phyloP scores from a whole-genome alignment of 2,329 filamentous ascomycete species.

The Clonostachys chloroleuca region DNA sequence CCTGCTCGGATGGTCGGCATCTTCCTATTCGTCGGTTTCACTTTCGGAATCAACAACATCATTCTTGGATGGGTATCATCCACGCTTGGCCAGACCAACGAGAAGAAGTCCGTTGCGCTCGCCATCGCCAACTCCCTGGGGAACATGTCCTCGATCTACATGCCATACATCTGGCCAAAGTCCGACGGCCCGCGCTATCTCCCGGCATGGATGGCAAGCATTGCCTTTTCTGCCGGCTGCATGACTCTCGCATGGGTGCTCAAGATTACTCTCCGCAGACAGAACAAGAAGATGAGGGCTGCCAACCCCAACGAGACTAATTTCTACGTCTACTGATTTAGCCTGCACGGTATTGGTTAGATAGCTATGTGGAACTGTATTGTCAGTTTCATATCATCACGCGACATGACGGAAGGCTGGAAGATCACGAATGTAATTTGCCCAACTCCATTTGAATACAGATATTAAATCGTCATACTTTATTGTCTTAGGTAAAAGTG shows the following conservation, averaged over 20 bases:
- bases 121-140: constrained; percentile 9
- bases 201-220: constrained; percentile 18
- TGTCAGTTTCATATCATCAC: too few relatives aligned
- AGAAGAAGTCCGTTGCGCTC: constrained; percentile 8
- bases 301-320: constrained; percentile 13
- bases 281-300: constrained; percentile 23
- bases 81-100: constrained; percentile 4
- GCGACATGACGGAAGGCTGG: too few relatives aligned
- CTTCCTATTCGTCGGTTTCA: not conserved
- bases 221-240: constrained; percentile 27
- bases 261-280: constrained; percentile 21
- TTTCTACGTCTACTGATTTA: constrained; percentile 18
- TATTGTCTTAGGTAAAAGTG: too few relatives aligned
- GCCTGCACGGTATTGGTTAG: too few relatives aligned
- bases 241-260: constrained; percentile 29
- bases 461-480: too few relatives aligned
- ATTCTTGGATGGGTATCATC: constrained; percentile 7
- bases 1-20: constrained; percentile 17
- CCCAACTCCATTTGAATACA: too few relatives aligned
- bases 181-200: constrained; percentile 4
- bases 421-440: too few relatives aligned
- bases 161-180: constrained; percentile 8
- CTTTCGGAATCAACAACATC: constrained; percentile 1
- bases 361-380: too few relatives aligned
- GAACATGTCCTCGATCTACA: constrained; percentile 8